These are phyloP conservation scores for Ophioceras dolichostomum DNA, from an alignment of 2,329 filamentous ascomycete species.

Conservation along the genomic window DNA sequence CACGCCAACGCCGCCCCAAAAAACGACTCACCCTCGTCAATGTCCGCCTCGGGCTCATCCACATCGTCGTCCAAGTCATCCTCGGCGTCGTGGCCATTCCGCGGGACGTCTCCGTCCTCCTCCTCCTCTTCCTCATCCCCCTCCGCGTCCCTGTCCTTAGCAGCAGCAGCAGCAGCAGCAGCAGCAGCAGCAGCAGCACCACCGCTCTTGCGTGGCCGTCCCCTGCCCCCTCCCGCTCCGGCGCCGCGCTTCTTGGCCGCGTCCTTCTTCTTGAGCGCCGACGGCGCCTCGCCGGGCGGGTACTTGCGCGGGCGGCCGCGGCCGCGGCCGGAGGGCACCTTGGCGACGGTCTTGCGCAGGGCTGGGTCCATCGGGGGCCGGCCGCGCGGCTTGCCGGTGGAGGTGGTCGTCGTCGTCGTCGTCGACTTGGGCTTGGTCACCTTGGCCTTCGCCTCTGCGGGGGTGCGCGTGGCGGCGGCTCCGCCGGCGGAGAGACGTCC, in stretches of 20 bases:
- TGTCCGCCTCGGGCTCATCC: slow-evolving; percentile 1
- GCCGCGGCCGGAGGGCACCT: slow-evolving; percentile 11
- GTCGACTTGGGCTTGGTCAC: slow-evolving; percentile 9
- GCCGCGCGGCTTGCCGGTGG: slow-evolving; percentile 8
- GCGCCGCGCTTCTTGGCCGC: slow-evolving; percentile 2
- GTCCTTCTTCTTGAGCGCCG: slow-evolving; percentile 6
- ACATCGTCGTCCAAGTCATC: slow-evolving; percentile 1
- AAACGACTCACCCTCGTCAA: slow-evolving; percentile 2
- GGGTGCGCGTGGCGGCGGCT: neutral
- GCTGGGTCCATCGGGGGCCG: slow-evolving; percentile 11
- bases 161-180: neutral
- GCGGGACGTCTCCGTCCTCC: too few relatives aligned
- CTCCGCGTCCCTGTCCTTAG: neutral
- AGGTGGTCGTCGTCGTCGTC: too few relatives aligned
- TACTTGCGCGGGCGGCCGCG: slow-evolving; percentile 11
- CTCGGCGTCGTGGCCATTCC: too few relatives aligned
- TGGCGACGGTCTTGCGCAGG: slow-evolving; percentile 9
- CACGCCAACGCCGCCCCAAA: too few relatives aligned
- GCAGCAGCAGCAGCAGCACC: slow-evolving; percentile 1
- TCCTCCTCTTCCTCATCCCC: slow-evolving; percentile 19
- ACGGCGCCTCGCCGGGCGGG: slow-evolving; percentile 5
- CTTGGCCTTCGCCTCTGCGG: slow-evolving; percentile 9
- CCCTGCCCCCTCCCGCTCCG: slow-evolving; percentile 5
- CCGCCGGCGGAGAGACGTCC: neutral
- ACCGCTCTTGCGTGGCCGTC: slow-evolving; percentile 5